A percentile compares a stretch with the other conserved stretches of the same genome.
phyloP scores from a whole-genome alignment of 257 asterid genomes.

The Solanum infundibuliforme region DNA sequence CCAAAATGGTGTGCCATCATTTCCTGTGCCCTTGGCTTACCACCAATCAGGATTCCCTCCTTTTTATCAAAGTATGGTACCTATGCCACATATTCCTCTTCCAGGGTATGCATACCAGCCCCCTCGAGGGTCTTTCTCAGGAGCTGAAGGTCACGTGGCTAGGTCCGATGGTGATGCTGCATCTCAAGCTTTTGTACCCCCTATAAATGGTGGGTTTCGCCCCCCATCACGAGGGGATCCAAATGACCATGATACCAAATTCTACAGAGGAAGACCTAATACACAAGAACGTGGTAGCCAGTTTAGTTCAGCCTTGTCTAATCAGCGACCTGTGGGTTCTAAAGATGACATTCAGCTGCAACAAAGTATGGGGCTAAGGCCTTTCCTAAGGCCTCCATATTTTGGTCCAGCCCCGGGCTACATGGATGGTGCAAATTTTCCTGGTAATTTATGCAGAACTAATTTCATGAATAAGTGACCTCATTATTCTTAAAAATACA shows the following conservation, averaged over 20 bases:
- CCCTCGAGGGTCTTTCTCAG: slow-evolving; percentile 31
- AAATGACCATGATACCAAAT: slow-evolving; percentile 27
- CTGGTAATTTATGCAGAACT: slow-evolving; percentile 29
- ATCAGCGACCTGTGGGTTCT: slow-evolving; percentile 39
- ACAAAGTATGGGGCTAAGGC: slow-evolving; percentile 53
- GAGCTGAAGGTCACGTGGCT: slow-evolving; percentile 32
- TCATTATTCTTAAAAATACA: not conserved
- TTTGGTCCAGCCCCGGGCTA: slow-evolving; percentile 37
- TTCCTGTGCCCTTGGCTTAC: slow-evolving; percentile 40
- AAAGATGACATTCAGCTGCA: slow-evolving; percentile 39
- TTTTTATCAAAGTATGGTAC: slow-evolving; percentile 42
- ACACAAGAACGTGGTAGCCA: slow-evolving; percentile 35
- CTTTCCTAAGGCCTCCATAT: slow-evolving; percentile 47
- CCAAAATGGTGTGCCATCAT: slow-evolving; percentile 44
- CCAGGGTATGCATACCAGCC: slow-evolving; percentile 54
- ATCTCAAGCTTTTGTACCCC: slow-evolving; percentile 37
- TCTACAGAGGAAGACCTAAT: slow-evolving; percentile 42
- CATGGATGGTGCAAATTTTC: slow-evolving; percentile 43
- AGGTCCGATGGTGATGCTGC: slow-evolving; percentile 37
- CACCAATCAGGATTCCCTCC: slow-evolving; percentile 40
- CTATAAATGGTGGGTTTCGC: slow-evolving; percentile 38
- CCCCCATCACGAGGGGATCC: slow-evolving; percentile 33
- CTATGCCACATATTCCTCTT: slow-evolving; percentile 35
- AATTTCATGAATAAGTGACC: not conserved
- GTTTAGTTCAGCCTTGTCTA: slow-evolving; percentile 26